phyloP scores from a whole-genome alignment of 352 stramenopile genomes.

The Phytophthora brassicae region DNA sequence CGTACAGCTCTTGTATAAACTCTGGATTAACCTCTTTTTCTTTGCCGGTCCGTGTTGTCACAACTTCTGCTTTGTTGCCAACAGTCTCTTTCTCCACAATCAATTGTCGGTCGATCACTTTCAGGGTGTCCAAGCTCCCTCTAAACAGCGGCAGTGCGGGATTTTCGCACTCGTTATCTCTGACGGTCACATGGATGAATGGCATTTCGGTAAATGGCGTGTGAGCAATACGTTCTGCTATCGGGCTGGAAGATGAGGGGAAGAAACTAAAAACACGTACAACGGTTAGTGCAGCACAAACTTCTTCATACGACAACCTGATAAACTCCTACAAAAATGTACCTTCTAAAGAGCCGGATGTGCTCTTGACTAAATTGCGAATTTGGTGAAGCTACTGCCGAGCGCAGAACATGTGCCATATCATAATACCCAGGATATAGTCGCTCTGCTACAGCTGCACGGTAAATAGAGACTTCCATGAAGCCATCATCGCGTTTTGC shows the following conservation, averaged over 20 bases:
- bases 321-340: neutral
- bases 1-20: conserved; percentile 35
- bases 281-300: conserved; percentile 12
- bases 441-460: conserved; percentile 41
- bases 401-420: conserved; percentile 31
- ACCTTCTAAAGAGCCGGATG: conserved; percentile 55
- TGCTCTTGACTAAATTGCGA: conserved; percentile 31
- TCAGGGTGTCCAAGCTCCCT: conserved; percentile 22
- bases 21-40: conserved; percentile 17
- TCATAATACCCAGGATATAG: conserved; percentile 36
- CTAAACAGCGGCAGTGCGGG: conserved; percentile 23
- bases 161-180: conserved; percentile 1
- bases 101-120: conserved; percentile 43
- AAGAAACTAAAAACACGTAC: conserved; percentile 35
- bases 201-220: conserved; percentile 26
- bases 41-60: conserved; percentile 18
- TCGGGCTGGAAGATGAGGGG: neutral
- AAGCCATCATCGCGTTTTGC: conserved; percentile 25
- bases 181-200: conserved; percentile 25
- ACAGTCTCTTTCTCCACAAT: conserved; percentile 39
- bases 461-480: conserved; percentile 48
- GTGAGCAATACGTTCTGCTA: neutral
- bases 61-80: conserved; percentile 24
- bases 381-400: conserved; percentile 20
- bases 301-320: neutral